These are phyloP conservation scores for Elsinoe perseae DNA, from an alignment of 2,329 filamentous ascomycete genomes.

Conservation along the genomic window DNA sequence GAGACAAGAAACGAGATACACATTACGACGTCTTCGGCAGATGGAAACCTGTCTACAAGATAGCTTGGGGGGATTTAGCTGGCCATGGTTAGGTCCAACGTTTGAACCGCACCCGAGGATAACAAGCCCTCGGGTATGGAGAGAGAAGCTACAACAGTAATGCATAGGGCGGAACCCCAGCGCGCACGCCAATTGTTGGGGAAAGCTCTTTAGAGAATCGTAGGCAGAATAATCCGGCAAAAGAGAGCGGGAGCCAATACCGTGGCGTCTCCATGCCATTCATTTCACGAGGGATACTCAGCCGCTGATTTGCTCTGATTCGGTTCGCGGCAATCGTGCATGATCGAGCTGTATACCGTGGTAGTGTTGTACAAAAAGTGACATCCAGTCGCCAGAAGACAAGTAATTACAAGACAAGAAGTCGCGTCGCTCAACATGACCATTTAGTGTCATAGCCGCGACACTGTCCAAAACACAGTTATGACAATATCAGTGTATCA, in stretches of 20 bases:
- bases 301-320: background rate
- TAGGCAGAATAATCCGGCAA: background rate
- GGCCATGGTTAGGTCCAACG: background rate
- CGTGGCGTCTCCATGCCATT: background rate
- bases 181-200: background rate
- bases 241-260: background rate
- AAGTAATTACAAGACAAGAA: too few relatives aligned
- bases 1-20: background rate
- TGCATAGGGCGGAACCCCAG: background rate
- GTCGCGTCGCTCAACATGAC: background rate
- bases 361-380: background rate
- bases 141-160: background rate
- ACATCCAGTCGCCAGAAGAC: too few relatives aligned
- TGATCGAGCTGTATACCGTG: background rate
- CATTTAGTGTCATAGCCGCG: background rate
- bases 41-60: background rate
- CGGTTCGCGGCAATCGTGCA: background rate
- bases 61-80: background rate
- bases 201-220: background rate
- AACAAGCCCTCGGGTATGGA: conserved; percentile 13
- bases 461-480: background rate
- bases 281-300: too few relatives aligned
- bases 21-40: background rate
- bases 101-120: conserved; percentile 12
- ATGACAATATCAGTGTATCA: background rate